Evolutionary conservation across 2,329 filamentous ascomycete species (phyloP), one percentile per base, ranked within the genome.

Genomic region (Hymenoscyphus repandus): DNA sequence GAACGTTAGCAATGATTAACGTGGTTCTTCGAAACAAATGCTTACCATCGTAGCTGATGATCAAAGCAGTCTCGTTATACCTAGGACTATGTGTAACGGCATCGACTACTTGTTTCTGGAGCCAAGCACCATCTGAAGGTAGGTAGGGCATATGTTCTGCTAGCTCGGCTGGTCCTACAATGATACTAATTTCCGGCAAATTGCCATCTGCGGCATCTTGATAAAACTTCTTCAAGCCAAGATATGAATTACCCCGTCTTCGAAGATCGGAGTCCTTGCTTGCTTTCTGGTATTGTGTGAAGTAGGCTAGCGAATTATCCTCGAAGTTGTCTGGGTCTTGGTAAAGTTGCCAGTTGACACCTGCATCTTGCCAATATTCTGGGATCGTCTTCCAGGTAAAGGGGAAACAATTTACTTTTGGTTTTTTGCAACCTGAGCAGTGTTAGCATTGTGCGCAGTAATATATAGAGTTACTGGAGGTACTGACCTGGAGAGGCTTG

Each of bases 61-160:
- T 72, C 39, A 80, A 61, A 0, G 68, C 70, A 1, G 75, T 78
- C 17, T 68, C 70, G 39, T 68, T 67, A 58, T 78, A 79, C 33
- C 70, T 69, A 6, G 74, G 73, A 13, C 74, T 74, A 47, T 67
- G 68, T n/a, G 69, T 71, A 6, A 79, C 73, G 3, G 75, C 73
- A 50, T 77, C 67, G 30, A 76, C 72, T 6, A 79, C 67, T 56
- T 74, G 67, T 57, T 74, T 69, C 58, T 79, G 74, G 43, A 79
- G 64, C 75, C 76, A 80, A 6, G 69, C 75, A 13, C 76, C 77
- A 49, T 79, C 77, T 49, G 69, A 71, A 2, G 77, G 76, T 44
- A 71, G 69, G 59, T 74, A 77, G 0, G 75, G 75, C 1, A 74
- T 69, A 58, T 79, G 76, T 60, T 80, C 77, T 0, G 73, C 75